A percentile compares a stretch with the other conserved stretches of the same genome.
Conservation (phyloP, 2,329 filamentous ascomycete species). For the Dothideomycetes sp. region DNA sequence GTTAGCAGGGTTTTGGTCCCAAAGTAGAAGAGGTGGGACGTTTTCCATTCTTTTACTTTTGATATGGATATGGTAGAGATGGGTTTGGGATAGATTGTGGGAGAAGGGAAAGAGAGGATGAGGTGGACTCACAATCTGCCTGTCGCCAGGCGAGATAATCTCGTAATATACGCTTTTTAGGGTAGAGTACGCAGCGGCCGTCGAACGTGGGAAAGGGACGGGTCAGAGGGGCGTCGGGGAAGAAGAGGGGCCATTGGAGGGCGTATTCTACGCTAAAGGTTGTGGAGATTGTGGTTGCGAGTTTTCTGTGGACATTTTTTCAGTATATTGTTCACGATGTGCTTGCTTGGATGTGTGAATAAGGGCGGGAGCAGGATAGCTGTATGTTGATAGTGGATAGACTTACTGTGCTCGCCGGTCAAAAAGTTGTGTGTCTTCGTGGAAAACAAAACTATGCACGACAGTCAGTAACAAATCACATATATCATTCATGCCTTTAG, state of each 20-base stretch:
- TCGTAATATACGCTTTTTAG: slow-evolving; percentile 65
- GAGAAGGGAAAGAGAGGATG: background rate
- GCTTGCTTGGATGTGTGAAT: background rate
- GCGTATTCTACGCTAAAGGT: slow-evolving; percentile 91
- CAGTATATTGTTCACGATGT: background rate
- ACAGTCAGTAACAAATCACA: slow-evolving; percentile 1
- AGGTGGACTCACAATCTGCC: slow-evolving; percentile 63
- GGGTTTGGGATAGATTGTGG: too few species aligned
- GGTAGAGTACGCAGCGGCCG: slow-evolving; percentile 82
- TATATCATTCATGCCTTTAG: background rate
- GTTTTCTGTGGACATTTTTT: slow-evolving; percentile 53
- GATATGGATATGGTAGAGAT: too few species aligned
- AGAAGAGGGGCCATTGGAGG: slow-evolving; percentile 65
- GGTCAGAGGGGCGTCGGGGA: slow-evolving; percentile 55
- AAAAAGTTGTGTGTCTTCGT: slow-evolving; percentile 71
- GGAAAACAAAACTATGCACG: slow-evolving; percentile 70
- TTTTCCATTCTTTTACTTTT: too few species aligned
- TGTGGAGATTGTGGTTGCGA: slow-evolving; percentile 82
- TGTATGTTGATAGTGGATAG: too few species aligned
- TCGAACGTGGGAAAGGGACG: slow-evolving; percentile 82
- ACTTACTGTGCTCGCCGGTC: slow-evolving; percentile 68
- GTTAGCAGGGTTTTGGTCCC: background rate
- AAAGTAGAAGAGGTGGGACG: background rate
- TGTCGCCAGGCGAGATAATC: slow-evolving; percentile 98
- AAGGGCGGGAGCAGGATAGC: background rate